Evolutionary conservation across 2,329 filamentous ascomycete species (phyloP), one percentile per base, ranked within the genome.

Genomic region (Dactylellina drechsleri): DNA sequence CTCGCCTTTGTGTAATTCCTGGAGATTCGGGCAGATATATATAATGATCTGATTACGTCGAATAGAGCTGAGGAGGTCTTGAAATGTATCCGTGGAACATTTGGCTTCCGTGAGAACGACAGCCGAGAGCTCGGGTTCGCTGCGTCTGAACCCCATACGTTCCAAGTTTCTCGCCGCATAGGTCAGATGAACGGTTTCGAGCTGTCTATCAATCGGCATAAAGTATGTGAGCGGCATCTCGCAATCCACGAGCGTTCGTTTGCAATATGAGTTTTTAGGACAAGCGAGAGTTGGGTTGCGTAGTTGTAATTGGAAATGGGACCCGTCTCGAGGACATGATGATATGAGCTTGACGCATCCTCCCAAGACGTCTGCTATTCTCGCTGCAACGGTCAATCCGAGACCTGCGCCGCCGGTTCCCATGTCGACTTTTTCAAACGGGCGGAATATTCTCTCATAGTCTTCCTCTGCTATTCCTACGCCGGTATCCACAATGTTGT

Each of bases 401-500:
- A 85, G 79, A 0, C 84, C 83, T 28, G 82, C 82, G 2, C 83
- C 82, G 1, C 80, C 80, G 0, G 83, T 81, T 41, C 83, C 80
- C 0, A 76, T 73, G 40, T 81, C 80, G 0, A 82, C 80, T 40
- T 84, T 84, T 47, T 84, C 83, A 18, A 85, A 84, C 0, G 83
- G 78, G 2, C 83, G 79, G 28, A 85, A 85, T 2, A 85, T 83
- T 1, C 82, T 81, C 2, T 79, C 20, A 2, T 82, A 81, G 5
- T 84, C 78, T 2, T 80, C 77, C 0, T 74, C 57, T 0, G 74
- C 71, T n/a, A 85, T 83, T 1, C 83, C 83, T 2, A 81, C 77
- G 0, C 83, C 84, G 0, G 81, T 84, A 50, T 85, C 84, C 49
- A 82, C 77, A 0, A 85, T 73, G 47, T 85, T 83, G n/a, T 84